Base-by-base conservation (phyloP, 2,329 filamentous ascomycete species). In the Paraphoma chrysanthemicola region DNA sequence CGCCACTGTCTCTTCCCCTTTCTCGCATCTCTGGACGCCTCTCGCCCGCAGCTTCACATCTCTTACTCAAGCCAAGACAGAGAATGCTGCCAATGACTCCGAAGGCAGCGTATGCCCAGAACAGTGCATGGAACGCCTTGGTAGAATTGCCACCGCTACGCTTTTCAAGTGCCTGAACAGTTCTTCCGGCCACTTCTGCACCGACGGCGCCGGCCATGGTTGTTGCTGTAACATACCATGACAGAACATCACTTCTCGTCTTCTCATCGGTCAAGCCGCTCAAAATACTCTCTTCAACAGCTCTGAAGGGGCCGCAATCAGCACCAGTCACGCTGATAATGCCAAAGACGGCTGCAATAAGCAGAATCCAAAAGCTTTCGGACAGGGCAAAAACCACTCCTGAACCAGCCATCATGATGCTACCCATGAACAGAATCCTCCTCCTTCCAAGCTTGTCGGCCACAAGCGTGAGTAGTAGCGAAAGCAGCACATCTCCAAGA, bases 81-180 rank as follows among this genome's bases (percentile, higher is more conserved):
- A 80, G 51, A 0, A 71, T 60, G 23, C 73, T 70, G 42, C 80
- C 80, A 8, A 80, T 44, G 5, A 75, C 30, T 0, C 80, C 80
- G 50, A 81, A 75, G 0, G 68, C 66, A 17, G 78, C 77, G 60
- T 82, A 82, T 2, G 74, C 59, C 71, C 74, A 78, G 56, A 82
- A 82, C 4, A 81, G 59, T 6, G 77, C 64, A 36, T 77, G 75
- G 44, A 77, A 81, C 1, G 78, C 74, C 9, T 68, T 72, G 12
- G 73, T 63, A 11, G 71, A 68, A 36, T 69, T 69, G 56, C 52
- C 83, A 68, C 8, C 78, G 72, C 61, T 61, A 23, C 23, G 23
- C 14, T 70, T 65, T 49, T 77, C 72, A 5, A 80, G 53, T n/a
- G 56, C 78, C n/a, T 77, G 64, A 10, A 79, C 77, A 7, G 76